Evolutionary conservation across 2,329 filamentous ascomycete species (phyloP), one percentile per base, ranked within the genome.

Genomic region (Colletotrichum siamense): DNA sequence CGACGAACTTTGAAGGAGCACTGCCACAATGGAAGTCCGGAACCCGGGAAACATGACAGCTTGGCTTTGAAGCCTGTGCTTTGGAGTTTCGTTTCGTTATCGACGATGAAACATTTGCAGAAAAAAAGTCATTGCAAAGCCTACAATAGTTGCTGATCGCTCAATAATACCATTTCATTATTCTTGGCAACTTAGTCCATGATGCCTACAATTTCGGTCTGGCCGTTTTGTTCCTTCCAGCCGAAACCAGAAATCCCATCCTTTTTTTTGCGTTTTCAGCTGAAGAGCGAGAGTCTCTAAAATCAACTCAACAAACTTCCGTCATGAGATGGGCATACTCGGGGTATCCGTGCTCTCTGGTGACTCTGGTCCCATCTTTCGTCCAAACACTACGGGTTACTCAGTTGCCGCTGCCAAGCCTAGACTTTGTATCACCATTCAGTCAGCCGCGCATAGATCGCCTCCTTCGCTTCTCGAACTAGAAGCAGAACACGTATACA

Each of bases 371-470:
- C 34, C 24, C 26, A 65, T 24, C 22, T 61, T 65, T 65, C 64
- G 34, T 69, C 73, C 64, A 73, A 73, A 69, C 73, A 8, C 32
- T 13, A 65, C 73, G 64, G 70, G 64, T 69, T 65, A 69, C 73
- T 76, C 32, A 61, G n/a, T 69, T 59, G 28, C 57, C 70, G 64
- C 44, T 64, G 59, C 73, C 70, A 69, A 69, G 70, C n/a, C 68
- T 39, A 24, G 34, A 16, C 22, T 62, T 52, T 61, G 44, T 69
- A 73, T 73, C 49, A 39, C 59, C 49, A 55, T 73, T 59, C 22
- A 69, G 64, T 73, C 64, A 76, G 73, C 70, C 59, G 34, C 49
- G 64, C 57, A 76, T 65, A 62, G 70, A 76, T 76, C 44, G 70
- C 57, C 73, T 44, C 34, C 18, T 18, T 44, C 34, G 32, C 59